Base-by-base conservation (phyloP, 2,329 filamentous ascomycete genomes). In the Helotiales sp. region DNA sequence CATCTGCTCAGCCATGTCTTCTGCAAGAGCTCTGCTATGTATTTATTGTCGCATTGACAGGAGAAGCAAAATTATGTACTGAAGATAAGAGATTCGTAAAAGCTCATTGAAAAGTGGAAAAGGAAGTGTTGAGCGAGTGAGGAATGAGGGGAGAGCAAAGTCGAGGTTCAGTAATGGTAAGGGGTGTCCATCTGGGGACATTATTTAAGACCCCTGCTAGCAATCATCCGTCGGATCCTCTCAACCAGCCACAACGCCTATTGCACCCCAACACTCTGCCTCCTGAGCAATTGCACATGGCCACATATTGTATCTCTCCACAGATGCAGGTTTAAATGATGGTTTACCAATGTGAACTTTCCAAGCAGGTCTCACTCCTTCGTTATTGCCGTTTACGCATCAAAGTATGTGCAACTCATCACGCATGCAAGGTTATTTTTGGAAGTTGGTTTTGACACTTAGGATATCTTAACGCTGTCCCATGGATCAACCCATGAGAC, bases 1-100 rank as follows among this genome's bases (percentile, higher is more conserved):
- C 56, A 69, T 68, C 57, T 70, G 68, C 46, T 72, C 70, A 38
- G 70, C 62, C 70, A 72, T 72, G n/a, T 52, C 34, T 60, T 29
- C 15, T 47, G 52, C 27, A 52, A 54, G 58, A 57, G 61, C 53
- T 40, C 48, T 31, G 25, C 19, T 30, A 49, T 42, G 25, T 47
- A 38, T 38, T 59, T 63, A 60, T 52, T 44, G 52, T 65, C 59
- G 67, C 67, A 69, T 69, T 64, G 54, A 62, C 38, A 36, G 17
- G n/a, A 38, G 12, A 25, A 15, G 25, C 15, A 31, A 46, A 30
- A 31, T 24, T 24, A 33, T 5, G 22, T 29, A 36, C 17, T 46
- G 13, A 29, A 19, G 29, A 5, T 49, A 30, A 15, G 15, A 47
- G 22, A 27, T 13, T 36, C 17, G 44, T 44, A 58, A 29, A 15